phyloP scores from a whole-genome alignment of 176 grass and related monocot species.

The Triticum dicoccoides region DNA sequence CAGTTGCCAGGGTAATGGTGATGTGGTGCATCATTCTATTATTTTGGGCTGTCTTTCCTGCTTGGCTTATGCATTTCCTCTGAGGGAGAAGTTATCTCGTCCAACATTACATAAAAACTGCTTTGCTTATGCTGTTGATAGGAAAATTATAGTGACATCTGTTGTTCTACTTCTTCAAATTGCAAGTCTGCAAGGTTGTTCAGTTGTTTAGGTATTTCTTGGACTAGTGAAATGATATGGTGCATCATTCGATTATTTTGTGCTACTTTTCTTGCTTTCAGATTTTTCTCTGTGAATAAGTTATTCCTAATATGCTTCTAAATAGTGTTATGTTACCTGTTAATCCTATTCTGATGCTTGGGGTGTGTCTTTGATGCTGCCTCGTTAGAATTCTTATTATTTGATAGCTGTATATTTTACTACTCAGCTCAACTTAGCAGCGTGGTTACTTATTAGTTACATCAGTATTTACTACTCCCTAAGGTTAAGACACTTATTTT shows the following conservation, averaged over 20 bases:
- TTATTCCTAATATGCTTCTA: background rate
- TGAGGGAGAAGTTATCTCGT: background rate
- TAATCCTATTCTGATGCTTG: background rate
- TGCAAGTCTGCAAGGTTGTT: background rate
- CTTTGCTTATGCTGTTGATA: constrained; percentile 6
- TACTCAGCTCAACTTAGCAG: background rate
- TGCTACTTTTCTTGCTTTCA: background rate
- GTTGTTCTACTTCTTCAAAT: background rate
- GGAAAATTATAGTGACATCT: background rate
- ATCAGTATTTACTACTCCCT: background rate
- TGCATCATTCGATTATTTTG: background rate
- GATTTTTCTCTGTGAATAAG: background rate
- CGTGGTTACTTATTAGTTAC: background rate
- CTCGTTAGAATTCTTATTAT: background rate
- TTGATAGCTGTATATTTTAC: background rate
- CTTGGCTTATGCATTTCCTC: background rate
- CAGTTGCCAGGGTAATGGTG: background rate
- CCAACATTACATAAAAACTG: background rate
- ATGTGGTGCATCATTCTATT: background rate
- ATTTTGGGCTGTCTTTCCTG: background rate
- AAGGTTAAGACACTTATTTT: no score
- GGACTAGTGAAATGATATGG: background rate
- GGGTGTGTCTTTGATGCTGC: background rate
- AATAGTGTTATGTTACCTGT: background rate
- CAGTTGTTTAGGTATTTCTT: background rate